phyloP scores from a whole-genome alignment of 257 asterid genomes.

The Pogostemon cablin region DNA sequence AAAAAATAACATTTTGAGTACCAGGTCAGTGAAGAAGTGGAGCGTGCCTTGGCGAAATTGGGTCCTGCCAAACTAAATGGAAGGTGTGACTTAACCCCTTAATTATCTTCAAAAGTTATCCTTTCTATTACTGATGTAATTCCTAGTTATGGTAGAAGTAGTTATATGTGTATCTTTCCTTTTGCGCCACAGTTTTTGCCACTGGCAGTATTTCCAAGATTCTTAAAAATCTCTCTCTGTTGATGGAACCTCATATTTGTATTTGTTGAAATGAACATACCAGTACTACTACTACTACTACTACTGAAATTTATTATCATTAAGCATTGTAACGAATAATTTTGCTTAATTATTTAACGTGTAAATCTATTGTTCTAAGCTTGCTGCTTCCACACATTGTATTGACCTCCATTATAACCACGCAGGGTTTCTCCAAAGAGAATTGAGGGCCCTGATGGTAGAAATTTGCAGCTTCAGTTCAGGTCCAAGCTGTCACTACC shows the following conservation, averaged over 20 bases:
- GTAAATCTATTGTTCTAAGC: background rate
- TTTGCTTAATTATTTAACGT: constrained; percentile 22
- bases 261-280: constrained; percentile 7
- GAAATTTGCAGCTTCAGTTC: constrained; percentile 81
- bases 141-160: constrained; percentile 13
- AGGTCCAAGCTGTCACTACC: constrained; percentile 83
- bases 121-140: constrained; percentile 17
- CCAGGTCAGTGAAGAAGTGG: constrained; percentile 99
- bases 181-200: constrained; percentile 2
- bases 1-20: constrained; percentile 31
- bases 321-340: background rate
- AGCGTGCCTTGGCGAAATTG: constrained; percentile 92
- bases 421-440: constrained; percentile 88
- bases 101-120: constrained; percentile 29
- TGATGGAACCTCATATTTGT: background rate
- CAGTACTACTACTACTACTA: background rate
- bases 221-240: background rate
- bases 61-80: constrained; percentile 77
- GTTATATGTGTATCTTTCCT: constrained; percentile 11
- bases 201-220: constrained; percentile 21
- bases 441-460: constrained; percentile 83
- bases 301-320: too few species aligned
- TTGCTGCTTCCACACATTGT: constrained; percentile 27
- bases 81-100: constrained; percentile 47
- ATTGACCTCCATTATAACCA: constrained; percentile 27